Conservation (phyloP, 164 flowering plant species). For the Nymphaea colorata region DNA sequence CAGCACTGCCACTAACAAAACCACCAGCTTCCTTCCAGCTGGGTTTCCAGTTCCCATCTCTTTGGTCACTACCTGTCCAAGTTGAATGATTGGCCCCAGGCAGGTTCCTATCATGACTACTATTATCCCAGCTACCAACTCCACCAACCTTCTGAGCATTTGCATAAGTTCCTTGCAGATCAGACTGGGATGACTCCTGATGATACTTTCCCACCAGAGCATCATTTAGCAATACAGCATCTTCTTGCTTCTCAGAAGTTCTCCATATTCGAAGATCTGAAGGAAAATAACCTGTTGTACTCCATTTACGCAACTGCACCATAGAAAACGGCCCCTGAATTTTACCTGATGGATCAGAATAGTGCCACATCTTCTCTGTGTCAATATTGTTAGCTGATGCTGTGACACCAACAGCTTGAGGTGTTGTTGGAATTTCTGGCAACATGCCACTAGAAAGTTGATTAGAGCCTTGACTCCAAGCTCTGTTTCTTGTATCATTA, state of each 20-base stretch:
- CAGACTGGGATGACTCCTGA: slow-evolving; percentile 19
- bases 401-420: slow-evolving; percentile 14
- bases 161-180: slow-evolving; percentile 8
- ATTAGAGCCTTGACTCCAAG: background rate
- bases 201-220: slow-evolving; percentile 50
- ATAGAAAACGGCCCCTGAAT: slow-evolving; percentile 94
- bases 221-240: slow-evolving; percentile 54
- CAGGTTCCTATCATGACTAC: slow-evolving; percentile 3
- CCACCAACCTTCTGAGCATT: slow-evolving; percentile 13
- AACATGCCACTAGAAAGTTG: slow-evolving; percentile 10
- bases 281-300: slow-evolving; percentile 75
- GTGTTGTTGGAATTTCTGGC: slow-evolving; percentile 18
- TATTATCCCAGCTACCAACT: slow-evolving; percentile 6
- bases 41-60: slow-evolving; percentile 7
- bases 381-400: slow-evolving; percentile 36
- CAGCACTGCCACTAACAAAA: slow-evolving; percentile 7
- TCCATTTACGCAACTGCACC: slow-evolving; percentile 92
- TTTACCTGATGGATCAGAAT: slow-evolving; percentile 78
- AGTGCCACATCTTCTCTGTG: slow-evolving; percentile 81
- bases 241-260: slow-evolving; percentile 39
- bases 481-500: background rate
- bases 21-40: slow-evolving; percentile 8
- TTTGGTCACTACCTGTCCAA: slow-evolving; percentile 7
- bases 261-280: slow-evolving; percentile 66
- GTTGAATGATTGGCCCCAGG: slow-evolving; percentile 6